Base-by-base conservation (phyloP, 495 filamentous ascomycete species). In the Usnea hakonensis region DNA sequence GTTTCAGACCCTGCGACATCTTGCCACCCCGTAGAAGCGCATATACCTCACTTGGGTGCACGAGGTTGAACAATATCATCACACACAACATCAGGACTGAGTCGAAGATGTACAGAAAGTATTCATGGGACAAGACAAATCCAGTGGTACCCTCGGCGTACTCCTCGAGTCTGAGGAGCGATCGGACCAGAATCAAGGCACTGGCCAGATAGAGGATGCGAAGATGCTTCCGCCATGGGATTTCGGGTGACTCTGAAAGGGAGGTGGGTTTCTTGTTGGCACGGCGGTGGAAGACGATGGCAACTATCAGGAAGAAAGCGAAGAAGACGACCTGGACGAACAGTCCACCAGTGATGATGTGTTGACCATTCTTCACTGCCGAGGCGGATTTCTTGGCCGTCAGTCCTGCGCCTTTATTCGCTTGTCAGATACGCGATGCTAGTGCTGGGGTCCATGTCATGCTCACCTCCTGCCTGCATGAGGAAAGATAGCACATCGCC, bases 91-190 rank as follows among this genome's bases (percentile, higher is more conserved):
- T 88, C 48, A 83, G 64, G 48, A 77, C 52, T 17, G 78, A 73
- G 68, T 90, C 86, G 63, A 89, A 88, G 4, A 85, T 66, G 66
- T 87, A 89, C 57, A 88, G 67, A 61, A 81, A 82, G 55, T 76
- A 78, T 71, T 89, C 86, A 44, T 83, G 75, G 21, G 56, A 66
- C 63, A 86, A 67, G 33, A 83, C 36, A 62, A 72, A 77, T 9
- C 84, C 83, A 14, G 76, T 72, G 40, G 78, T 69, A 0, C 87
- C 85, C 69, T 82, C 72, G 0, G 79, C 28, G 60, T 85, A 90
- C 73, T 90, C 87, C 16, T 85, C 72, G 23, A 85, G 75, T 30
- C 87, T 77, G 65, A 87, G 82, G 9, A 88, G 61, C 10, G 77
- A 82, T 8, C 88, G 79, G 3, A 88, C 65, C 57, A 90, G 64